Percentiles rank a stretch among this genome's conserved stretches.
phyloP scores from a whole-genome alignment of 2,329 filamentous ascomycete species.

The Sclerotinia minor region DNA sequence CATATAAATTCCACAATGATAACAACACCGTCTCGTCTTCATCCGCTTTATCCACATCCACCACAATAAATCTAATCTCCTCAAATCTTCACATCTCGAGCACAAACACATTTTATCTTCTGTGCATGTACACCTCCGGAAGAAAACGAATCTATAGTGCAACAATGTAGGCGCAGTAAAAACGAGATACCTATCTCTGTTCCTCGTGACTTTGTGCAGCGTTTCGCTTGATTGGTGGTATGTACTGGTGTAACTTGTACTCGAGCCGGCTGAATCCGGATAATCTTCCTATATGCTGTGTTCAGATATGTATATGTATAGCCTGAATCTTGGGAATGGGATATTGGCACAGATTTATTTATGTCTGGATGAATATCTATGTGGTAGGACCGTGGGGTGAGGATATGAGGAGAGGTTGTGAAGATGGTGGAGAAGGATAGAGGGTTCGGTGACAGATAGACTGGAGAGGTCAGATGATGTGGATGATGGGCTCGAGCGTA shows the following conservation, averaged over 20 bases:
- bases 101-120: background rate
- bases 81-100: background rate
- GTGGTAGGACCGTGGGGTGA: conserved; percentile 1
- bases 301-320: background rate
- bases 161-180: conserved; percentile 2
- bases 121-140: background rate
- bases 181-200: conserved; percentile 2
- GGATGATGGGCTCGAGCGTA: background rate
- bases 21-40: background rate
- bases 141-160: conserved; percentile 2
- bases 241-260: background rate
- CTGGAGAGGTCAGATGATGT: background rate
- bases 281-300: conserved; percentile 12
- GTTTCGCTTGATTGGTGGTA: background rate
- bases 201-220: background rate
- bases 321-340: background rate
- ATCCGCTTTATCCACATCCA: background rate
- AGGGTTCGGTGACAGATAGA: background rate
- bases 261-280: conserved; percentile 1
- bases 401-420: background rate
- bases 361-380: background rate
- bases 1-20: background rate
- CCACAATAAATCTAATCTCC: background rate
- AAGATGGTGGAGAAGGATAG: background rate
- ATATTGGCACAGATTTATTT: too few species aligned